Conservation (phyloP, 2,329 filamentous ascomycete species). For the Ascochyta viciae-villosae region DNA sequence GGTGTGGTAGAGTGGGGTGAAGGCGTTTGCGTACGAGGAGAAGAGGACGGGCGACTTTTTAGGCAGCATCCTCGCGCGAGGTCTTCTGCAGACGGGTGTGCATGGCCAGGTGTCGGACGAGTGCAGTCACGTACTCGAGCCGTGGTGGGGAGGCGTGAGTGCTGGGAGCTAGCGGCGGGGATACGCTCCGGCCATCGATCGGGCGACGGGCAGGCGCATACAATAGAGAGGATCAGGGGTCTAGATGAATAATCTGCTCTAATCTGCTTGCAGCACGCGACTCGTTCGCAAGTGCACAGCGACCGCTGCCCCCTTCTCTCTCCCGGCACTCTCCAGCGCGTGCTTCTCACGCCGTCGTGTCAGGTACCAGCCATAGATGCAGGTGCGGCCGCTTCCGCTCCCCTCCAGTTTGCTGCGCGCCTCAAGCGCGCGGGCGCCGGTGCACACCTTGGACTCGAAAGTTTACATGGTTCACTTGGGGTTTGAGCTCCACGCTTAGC, state of each 20-base stretch:
- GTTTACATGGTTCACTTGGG: conserved; percentile 16
- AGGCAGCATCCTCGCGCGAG: conserved; percentile 47
- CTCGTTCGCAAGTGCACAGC: neutral
- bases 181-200: conserved; percentile 8
- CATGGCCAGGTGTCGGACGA: conserved; percentile 29
- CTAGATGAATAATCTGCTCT: conserved; percentile 9
- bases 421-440: conserved; percentile 1
- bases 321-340: neutral
- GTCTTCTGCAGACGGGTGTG: conserved; percentile 24
- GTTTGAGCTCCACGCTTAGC: conserved; percentile 32
- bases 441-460: conserved; percentile 12
- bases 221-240: neutral
- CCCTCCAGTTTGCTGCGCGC: conserved; percentile 16
- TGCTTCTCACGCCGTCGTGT: conserved; percentile 23
- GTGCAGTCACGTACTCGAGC: conserved; percentile 9
- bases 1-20: conserved; percentile 24
- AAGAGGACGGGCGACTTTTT: conserved; percentile 33
- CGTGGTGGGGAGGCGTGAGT: conserved; percentile 15
- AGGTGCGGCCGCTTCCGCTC: conserved; percentile 22
- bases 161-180: conserved; percentile 3
- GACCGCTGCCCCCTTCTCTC: neutral
- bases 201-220: neutral
- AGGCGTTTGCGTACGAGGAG: conserved; percentile 27
- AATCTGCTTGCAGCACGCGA: conserved; percentile 5
- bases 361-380: conserved; percentile 24